A percentile compares a stretch with the other conserved stretches of the same genome.
phyloP scores from a whole-genome alignment of 805 yeast species.

The Candida hispaniensis region DNA sequence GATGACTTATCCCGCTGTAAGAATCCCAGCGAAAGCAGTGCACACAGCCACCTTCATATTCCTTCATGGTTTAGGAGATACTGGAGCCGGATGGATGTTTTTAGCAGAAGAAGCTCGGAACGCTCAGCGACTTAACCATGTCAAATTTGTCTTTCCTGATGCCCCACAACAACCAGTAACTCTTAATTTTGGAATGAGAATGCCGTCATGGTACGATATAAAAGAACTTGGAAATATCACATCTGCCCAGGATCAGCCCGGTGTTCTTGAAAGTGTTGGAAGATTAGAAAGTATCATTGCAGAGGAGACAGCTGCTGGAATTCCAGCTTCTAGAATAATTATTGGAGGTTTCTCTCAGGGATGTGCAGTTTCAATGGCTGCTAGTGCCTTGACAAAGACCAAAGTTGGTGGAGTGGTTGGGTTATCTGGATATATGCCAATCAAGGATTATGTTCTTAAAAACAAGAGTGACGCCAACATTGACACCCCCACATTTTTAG shows the following conservation, averaged over 20 bases:
- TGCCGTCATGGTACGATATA: slow-evolving; percentile 88
- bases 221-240: slow-evolving; percentile 30
- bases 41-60: slow-evolving; percentile 62
- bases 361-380: slow-evolving; percentile 55
- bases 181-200: slow-evolving; percentile 49
- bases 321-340: slow-evolving; percentile 44
- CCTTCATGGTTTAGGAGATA: slow-evolving; percentile 86
- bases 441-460: slow-evolving; percentile 18
- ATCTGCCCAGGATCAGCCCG: slow-evolving; percentile 29
- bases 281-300: slow-evolving; percentile 25
- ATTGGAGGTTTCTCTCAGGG: slow-evolving; percentile 97
- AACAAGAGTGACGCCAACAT: slow-evolving; percentile 34
- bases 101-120: slow-evolving; percentile 48
- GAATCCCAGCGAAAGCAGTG: slow-evolving; percentile 32
- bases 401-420: slow-evolving; percentile 72
- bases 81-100: slow-evolving; percentile 84
- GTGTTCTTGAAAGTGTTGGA: slow-evolving; percentile 30
- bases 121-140: slow-evolving; percentile 39
- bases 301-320: slow-evolving; percentile 29
- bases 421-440: slow-evolving; percentile 62
- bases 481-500: slow-evolving; percentile 71
- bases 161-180: slow-evolving; percentile 71
- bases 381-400: slow-evolving; percentile 24
- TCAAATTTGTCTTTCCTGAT: slow-evolving; percentile 77
- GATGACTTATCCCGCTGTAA: slow-evolving; percentile 14